A percentile compares a stretch with the other conserved stretches of the same genome.
Conservation (phyloP, 495 filamentous ascomycete genomes). For the Penicillium pulvis region DNA sequence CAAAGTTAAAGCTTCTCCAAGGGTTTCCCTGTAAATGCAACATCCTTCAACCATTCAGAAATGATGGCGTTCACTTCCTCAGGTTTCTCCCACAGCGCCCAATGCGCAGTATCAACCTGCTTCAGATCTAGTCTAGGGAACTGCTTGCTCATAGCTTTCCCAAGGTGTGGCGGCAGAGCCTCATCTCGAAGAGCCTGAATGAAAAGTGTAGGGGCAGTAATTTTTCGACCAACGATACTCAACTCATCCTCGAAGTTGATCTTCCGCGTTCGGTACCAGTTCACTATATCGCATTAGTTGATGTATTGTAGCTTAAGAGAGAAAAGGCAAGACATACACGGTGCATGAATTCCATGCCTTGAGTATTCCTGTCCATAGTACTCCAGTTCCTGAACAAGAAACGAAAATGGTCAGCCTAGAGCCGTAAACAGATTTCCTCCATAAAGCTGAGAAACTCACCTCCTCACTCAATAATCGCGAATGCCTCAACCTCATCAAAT, state of each 20-base stretch:
- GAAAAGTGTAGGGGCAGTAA: constrained; percentile 72
- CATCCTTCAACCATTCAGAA: constrained; percentile 49
- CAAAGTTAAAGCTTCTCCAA: constrained; percentile 25
- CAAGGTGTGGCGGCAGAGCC: constrained; percentile 67
- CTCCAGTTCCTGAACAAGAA: constrained; percentile 59
- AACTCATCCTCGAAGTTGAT: constrained; percentile 79
- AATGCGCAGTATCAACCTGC: constrained; percentile 66
- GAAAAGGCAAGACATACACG: constrained; percentile 52
- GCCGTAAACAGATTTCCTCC: background rate
- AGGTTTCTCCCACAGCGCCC: constrained; percentile 68
- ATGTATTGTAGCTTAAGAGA: background rate
- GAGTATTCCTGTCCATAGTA: constrained; percentile 73
- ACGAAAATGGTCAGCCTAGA: background rate
- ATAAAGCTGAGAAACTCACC: constrained; percentile 32
- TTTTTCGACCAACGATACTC: constrained; percentile 45
- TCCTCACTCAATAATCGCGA: constrained; percentile 61
- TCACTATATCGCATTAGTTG: constrained; percentile 41
- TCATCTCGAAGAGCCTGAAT: constrained; percentile 69
- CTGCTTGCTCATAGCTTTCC: constrained; percentile 64
- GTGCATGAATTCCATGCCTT: constrained; percentile 72
- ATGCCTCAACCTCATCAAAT: constrained; percentile 48
- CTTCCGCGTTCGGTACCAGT: constrained; percentile 78
- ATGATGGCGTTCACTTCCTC: constrained; percentile 55
- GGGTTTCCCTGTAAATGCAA: constrained; percentile 28
- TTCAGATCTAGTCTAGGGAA: constrained; percentile 61